phyloP scores from a whole-genome alignment of 805 yeast species.

The Geotrichum ghanense region DNA sequence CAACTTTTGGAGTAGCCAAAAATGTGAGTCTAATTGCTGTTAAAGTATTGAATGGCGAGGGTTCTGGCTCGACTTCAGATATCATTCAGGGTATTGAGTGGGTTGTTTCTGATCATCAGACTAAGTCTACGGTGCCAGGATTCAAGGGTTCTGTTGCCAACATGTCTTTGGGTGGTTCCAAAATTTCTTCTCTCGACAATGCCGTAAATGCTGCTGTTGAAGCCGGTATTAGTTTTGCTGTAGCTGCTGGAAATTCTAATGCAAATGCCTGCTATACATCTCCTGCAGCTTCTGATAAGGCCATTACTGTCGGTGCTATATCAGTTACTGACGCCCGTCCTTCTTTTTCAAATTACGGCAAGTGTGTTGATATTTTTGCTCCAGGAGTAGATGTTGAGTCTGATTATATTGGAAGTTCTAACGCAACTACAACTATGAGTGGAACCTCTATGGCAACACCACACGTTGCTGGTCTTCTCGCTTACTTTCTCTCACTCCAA shows the following conservation, averaged over 20 bases:
- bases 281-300: constrained; percentile 47
- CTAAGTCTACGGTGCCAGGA: constrained; percentile 29
- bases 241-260: constrained; percentile 54
- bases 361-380: constrained; percentile 42
- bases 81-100: constrained; percentile 53
- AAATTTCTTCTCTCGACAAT: constrained; percentile 42
- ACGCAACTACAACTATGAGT: constrained; percentile 41
- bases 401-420: constrained; percentile 41
- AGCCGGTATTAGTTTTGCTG: constrained; percentile 48
- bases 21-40: constrained; percentile 47
- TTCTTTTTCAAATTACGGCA: constrained; percentile 42
- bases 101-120: constrained; percentile 40
- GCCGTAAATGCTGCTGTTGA: constrained; percentile 49
- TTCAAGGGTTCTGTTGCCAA: constrained; percentile 52
- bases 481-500: constrained; percentile 45
- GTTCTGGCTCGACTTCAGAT: constrained; percentile 49
- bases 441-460: constrained; percentile 61
- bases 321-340: constrained; percentile 36
- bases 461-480: constrained; percentile 43
- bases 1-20: constrained; percentile 50
- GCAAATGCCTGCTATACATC: constrained; percentile 47
- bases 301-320: constrained; percentile 41
- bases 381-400: constrained; percentile 47
- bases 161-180: constrained; percentile 52
- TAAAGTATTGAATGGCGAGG: constrained; percentile 47